Base-by-base conservation (phyloP, 208 protist species). In the Leishmania guyanensis region DNA sequence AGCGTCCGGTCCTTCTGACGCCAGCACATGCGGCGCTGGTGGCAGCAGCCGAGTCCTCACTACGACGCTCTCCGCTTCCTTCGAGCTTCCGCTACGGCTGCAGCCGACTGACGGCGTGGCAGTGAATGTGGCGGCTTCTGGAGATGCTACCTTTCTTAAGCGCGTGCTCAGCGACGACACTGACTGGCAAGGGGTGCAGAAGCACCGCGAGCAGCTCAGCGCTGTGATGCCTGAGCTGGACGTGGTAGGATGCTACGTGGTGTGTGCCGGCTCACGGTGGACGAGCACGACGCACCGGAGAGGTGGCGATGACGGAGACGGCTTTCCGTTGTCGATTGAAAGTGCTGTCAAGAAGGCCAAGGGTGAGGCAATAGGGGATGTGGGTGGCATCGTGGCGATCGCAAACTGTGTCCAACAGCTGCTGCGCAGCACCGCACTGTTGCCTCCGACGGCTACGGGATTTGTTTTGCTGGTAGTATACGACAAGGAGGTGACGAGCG, bases 221-320 rank as follows among this genome's bases (percentile, higher is more conserved):
- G 85, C 92, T 58, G 90, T 95, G 26, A 86, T 92, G 62, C 85
- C 86, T 10, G 91, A 90, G 75, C 80, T 87, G 39, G 48, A 65
- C 8, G 83, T 95, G 16, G 86, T 95, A 2, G 93, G 93, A 26
- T 95, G 91, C 88, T 97, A 97, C 81, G 76, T 88, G 2, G 85
- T 90, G 48, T 91, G 68, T 82, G 84, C 71, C 29, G 68, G 56
- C 33, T 56, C 29, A n/a, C 73, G 74, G n/a, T 29, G 46, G 26
- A 73, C 46, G 43, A 53, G 43, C 43, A 73, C 54, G 54, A 29
- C 22, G 56, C 29, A 8, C 54, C 53, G 29, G 51, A 33, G 14
- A 1, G 54, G 46, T 43, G 62, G 29, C 39, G 46, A 33, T 56
- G 39, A 46, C 43, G 69, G 29, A 54, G 58, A 36, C 64, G 48